Evolutionary conservation across 75 land plant genomes (phyloP).

Genomic region (Sequoiadendron giganteum): DNA sequence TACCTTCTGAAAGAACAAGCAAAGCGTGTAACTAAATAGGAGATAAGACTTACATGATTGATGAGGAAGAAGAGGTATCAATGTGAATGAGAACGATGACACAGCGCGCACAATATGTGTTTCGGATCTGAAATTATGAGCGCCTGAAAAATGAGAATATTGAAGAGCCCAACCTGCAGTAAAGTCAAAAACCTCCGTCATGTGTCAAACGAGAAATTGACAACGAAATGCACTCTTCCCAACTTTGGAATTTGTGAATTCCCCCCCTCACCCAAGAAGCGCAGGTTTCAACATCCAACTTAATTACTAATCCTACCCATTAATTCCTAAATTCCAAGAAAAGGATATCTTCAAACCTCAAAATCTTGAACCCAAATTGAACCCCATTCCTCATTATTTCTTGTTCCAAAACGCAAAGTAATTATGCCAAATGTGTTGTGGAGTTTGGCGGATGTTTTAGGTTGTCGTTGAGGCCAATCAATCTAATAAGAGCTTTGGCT

Average conservation of each 20-base stretch:
- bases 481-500: too few relatives aligned
- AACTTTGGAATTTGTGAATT: conserved; percentile 1
- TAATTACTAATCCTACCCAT: background rate
- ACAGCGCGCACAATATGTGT: background rate
- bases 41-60: background rate
- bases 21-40: background rate
- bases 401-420: too few relatives aligned
- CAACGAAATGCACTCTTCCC: background rate
- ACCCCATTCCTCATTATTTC: too few relatives aligned
- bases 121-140: background rate
- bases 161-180: background rate
- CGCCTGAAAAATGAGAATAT: background rate
- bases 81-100: background rate
- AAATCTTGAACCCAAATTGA: too few relatives aligned
- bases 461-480: too few relatives aligned
- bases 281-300: background rate
- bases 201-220: background rate
- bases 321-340: conserved; percentile 7
- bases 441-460: too few relatives aligned
- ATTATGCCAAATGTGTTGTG: too few relatives aligned
- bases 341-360: background rate
- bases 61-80: background rate
- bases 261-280: background rate
- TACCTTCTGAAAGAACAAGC: background rate
- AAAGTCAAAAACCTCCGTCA: background rate